Evolutionary conservation across 192 early-diverging fungal species (phyloP).

Genomic region (Powellomyces hirtus): DNA sequence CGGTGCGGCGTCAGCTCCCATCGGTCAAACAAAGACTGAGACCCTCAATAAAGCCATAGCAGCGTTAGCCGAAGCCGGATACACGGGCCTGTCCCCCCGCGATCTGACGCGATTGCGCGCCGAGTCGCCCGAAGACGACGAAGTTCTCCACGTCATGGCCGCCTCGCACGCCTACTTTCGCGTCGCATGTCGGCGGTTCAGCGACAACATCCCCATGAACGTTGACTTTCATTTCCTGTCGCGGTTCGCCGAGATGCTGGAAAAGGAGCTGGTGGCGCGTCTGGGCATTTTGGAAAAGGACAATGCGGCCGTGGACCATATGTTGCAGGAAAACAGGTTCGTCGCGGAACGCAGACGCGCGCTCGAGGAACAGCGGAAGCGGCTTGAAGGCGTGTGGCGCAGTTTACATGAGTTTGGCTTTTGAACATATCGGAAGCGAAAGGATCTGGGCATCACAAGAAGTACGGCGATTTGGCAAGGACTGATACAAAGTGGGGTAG

Average conservation of each 20-base stretch:
- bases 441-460: no score
- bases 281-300: slow-evolving; percentile 43
- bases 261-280: slow-evolving; percentile 42
- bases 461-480: no score
- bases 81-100: slow-evolving; percentile 33
- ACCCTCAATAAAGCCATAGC: slow-evolving; percentile 37
- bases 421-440: no score
- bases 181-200: slow-evolving; percentile 29
- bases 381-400: slow-evolving; percentile 41
- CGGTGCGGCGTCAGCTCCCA: not conserved
- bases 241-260: slow-evolving; percentile 36
- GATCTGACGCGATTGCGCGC: slow-evolving; percentile 30
- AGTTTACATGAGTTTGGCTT: slow-evolving; percentile 40
- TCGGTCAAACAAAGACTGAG: slow-evolving; percentile 3
- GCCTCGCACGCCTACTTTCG: slow-evolving; percentile 38
- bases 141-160: slow-evolving; percentile 43
- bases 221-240: slow-evolving; percentile 45
- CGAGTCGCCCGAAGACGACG: slow-evolving; percentile 29
- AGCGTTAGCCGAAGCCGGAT: slow-evolving; percentile 41
- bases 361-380: slow-evolving; percentile 28
- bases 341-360: slow-evolving; percentile 34
- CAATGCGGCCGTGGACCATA: slow-evolving; percentile 11
- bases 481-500: no score
- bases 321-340: slow-evolving; percentile 40
- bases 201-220: slow-evolving; percentile 40